Conservation (phyloP, 768 basidiomycete species). For the Leccinum variicolor region DNA sequence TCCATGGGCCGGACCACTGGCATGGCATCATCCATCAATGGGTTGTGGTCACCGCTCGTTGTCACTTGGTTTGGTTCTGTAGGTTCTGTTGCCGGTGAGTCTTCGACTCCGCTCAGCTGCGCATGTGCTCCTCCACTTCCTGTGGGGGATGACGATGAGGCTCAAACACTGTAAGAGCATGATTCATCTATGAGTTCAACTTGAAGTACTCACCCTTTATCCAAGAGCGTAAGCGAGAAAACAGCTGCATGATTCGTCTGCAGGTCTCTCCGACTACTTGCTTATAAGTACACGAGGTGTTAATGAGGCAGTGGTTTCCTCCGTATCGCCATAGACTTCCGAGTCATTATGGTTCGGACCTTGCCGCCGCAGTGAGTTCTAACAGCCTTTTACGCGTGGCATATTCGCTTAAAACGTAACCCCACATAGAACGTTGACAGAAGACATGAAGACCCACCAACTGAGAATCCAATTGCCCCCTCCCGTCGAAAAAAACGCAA, state of each 20-base stretch:
- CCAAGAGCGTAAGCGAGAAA: not conserved
- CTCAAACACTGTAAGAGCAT: not conserved
- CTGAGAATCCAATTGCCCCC: too few species aligned
- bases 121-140: too few species aligned
- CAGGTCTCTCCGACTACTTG: not conserved
- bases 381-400: too few species aligned
- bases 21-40: not conserved
- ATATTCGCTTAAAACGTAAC: too few species aligned
- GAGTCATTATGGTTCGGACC: too few species aligned
- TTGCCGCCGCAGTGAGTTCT: too few species aligned
- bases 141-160: not conserved
- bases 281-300: not conserved
- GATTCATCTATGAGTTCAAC: not conserved
- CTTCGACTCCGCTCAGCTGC: too few species aligned
- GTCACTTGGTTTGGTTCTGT: not conserved
- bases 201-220: not conserved
- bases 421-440: too few species aligned
- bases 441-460: too few species aligned
- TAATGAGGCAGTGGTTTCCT: not conserved
- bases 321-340: too few species aligned
- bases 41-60: not conserved
- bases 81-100: too few species aligned
- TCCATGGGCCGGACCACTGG: too few species aligned
- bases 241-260: not conserved
- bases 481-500: conserved; percentile 17